A percentile compares a stretch with the other conserved stretches of the same genome.
phyloP scores from a whole-genome alignment of 352 stramenopile genomes.

The Peronospora belbahrii region DNA sequence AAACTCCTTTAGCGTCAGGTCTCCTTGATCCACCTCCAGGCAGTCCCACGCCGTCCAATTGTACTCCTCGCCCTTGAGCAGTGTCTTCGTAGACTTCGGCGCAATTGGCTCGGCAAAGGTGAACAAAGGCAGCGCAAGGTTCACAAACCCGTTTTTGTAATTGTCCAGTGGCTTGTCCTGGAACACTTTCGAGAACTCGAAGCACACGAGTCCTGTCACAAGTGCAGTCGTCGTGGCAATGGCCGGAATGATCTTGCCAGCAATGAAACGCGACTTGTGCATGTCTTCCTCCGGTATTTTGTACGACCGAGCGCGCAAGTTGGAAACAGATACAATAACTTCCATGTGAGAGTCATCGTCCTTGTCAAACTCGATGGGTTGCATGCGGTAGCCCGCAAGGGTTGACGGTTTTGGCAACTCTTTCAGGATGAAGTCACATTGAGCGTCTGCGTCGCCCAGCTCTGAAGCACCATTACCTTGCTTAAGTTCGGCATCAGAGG shows the following conservation, averaged over 20 bases:
- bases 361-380: conserved; percentile 97
- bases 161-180: conserved; percentile 87
- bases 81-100: conserved; percentile 88
- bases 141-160: conserved; percentile 98
- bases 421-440: conserved; percentile 68
- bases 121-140: conserved; percentile 97
- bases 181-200: conserved; percentile 97
- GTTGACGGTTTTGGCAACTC: conserved; percentile 75
- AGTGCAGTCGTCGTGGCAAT: conserved; percentile 99
- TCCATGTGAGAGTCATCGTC: conserved; percentile 97
- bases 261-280: conserved; percentile 97
- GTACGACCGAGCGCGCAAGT: conserved; percentile 97
- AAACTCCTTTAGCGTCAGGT: conserved; percentile 95
- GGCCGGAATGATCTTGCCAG: conserved; percentile 99
- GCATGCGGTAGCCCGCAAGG: conserved; percentile 87
- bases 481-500: conserved; percentile 96
- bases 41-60: conserved; percentile 98
- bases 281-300: conserved; percentile 96
- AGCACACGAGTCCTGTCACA: conserved; percentile 96
- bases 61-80: conserved; percentile 93
- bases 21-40: conserved; percentile 91
- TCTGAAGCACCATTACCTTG: conserved; percentile 33
- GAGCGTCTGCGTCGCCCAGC: conserved; percentile 67
- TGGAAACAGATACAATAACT: conserved; percentile 95
- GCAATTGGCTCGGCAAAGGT: conserved; percentile 94